A percentile compares a stretch with the other conserved stretches of the same genome.
phyloP scores from a whole-genome alignment of 257 asterid species.

The Anisodus tanguticus region DNA sequence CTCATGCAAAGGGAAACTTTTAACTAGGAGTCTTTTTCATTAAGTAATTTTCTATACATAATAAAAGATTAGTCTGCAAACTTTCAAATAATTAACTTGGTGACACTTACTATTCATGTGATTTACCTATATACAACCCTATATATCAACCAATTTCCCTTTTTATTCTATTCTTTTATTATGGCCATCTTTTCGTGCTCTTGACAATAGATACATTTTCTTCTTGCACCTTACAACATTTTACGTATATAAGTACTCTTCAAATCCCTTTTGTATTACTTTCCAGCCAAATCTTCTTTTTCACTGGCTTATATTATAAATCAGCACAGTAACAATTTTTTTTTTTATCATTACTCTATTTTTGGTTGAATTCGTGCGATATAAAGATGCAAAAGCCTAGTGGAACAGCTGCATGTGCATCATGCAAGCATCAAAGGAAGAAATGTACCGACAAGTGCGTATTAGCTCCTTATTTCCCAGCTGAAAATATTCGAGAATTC shows the following conservation, averaged over 20 bases:
- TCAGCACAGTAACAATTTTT: neutral
- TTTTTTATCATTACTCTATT: neutral
- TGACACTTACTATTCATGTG: conserved; percentile 43
- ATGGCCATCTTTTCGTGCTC: conserved; percentile 56
- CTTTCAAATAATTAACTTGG: neutral
- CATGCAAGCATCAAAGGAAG: conserved; percentile 97
- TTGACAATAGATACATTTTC: conserved; percentile 41
- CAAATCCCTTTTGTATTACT: neutral
- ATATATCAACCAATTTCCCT: conserved; percentile 3
- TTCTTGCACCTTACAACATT: conserved; percentile 34
- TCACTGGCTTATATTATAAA: neutral
- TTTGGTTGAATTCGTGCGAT: neutral
- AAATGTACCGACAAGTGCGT: conserved; percentile 74
- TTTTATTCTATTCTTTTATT: conserved; percentile 27
- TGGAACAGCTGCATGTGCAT: conserved; percentile 69
- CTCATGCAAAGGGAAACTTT: conserved; percentile 8
- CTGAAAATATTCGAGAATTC: conserved; percentile 55
- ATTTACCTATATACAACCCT: conserved; percentile 44
- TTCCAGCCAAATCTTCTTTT: neutral
- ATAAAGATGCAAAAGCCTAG: conserved; percentile 23
- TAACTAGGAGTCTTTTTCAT: neutral
- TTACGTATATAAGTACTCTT: conserved; percentile 41
- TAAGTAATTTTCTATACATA: neutral
- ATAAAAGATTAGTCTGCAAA: too few relatives aligned
- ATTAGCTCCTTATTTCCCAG: conserved; percentile 78